phyloP scores from a whole-genome alignment of 345 rosid genomes.

The Turritis glabra region DNA sequence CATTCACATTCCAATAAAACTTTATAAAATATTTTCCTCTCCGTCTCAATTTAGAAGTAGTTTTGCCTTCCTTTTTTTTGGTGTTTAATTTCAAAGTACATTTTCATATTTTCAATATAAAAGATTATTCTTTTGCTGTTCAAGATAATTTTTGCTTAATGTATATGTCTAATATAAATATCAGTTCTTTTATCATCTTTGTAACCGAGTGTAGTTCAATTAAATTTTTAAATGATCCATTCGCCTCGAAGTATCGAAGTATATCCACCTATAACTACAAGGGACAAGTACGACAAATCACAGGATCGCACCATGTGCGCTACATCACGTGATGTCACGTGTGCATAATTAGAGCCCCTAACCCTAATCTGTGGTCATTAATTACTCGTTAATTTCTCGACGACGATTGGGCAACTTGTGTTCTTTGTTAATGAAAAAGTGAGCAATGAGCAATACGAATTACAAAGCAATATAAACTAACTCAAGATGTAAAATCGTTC shows the following conservation, averaged over 20 bases:
- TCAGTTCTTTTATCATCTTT: neutral
- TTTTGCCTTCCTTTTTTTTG: neutral
- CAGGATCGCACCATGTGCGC: neutral
- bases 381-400: neutral
- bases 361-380: neutral
- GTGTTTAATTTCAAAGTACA: neutral
- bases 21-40: neutral
- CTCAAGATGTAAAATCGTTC: neutral
- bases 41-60: neutral
- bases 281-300: neutral
- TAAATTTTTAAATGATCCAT: neutral
- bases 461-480: neutral
- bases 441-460: neutral
- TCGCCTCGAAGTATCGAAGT: neutral
- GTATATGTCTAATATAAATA: too few relatives aligned
- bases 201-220: too few relatives aligned
- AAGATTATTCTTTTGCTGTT: neutral
- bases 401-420: neutral
- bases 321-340: neutral
- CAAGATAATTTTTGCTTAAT: too few relatives aligned
- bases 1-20: neutral
- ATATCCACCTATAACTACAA: neutral
- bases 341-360: neutral
- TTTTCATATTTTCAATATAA: neutral
- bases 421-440: neutral